Evolutionary conservation across 2,329 filamentous ascomycete species (phyloP), one percentile per base, ranked within the genome.

Genomic region (Pleurostoma richardsiae): DNA sequence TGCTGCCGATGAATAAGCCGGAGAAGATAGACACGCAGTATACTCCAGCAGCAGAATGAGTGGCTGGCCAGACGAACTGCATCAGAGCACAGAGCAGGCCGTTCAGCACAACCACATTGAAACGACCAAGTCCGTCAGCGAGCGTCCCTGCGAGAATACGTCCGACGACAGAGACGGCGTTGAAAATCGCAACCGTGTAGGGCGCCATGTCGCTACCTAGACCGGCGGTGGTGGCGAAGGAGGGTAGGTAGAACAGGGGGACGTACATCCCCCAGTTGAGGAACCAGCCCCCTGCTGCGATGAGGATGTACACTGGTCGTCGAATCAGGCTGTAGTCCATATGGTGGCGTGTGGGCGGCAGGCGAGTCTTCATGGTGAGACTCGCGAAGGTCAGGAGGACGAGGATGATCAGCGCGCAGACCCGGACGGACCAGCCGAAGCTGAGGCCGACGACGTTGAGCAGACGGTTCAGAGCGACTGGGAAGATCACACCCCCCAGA

Each of bases 111-210:
- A 83, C 74, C 3, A 88, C 49, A 27, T 51, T 51, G 47, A 51
- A 51, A 0, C 73, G 70, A 3, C 74, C 74, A 33, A 65, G 60
- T 68, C 64, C 48, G 0, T 76, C 70, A 0, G 80, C 79, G 38
- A 69, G 66, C 46, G 72, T 74, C 47, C 84, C 79, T 0, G 76
- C 78, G 29, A 84, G 54, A 41, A 81, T 63, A 5, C 78, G 76
- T 0, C 81, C 82, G 38, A 79, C 72, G 0, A 74, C 72, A 1
- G 77, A 82, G 3, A 81, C 77, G 0, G 74, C 77, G 56, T 88
- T 88, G 56, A 86, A 71, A 46, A 88, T 80, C 2, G 83, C 74
- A 4, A 88, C 67, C 11, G 87, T 70, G 56, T 87, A 88, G 54
- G 83, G 84, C 0, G 80, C 78, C 1, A 86, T 62, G 2, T 74